Base-by-base conservation (phyloP, 2,329 filamentous ascomycete species). In the Claviceps spartinae region DNA sequence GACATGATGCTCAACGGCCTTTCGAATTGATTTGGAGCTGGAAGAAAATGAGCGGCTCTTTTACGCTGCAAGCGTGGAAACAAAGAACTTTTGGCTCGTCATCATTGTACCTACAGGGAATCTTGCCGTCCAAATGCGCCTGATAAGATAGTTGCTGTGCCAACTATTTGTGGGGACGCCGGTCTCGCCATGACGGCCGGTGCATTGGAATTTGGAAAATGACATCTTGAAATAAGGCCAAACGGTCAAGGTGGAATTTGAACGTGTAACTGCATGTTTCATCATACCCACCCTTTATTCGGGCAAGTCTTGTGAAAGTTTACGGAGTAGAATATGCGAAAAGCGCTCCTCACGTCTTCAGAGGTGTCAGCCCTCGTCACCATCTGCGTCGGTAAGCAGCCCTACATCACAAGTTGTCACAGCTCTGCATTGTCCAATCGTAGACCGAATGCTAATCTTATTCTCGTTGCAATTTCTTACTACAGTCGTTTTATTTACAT, bases 401-500 rank as follows among this genome's bases (percentile, higher is more conserved):
- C 45, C 42, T 24, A 43, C 14, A 18, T 34, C 30, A 14, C 16
- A 22, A 24, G 20, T 18, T 42, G 41, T 49, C 5, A n/a, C 13
- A 13, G 40, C 24, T 43, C 24, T 40, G 24, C 48, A 18, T 49
- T 24, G 14, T 26, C 13, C 30, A 18, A n/a, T 41, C 11, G 5
- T 37, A 11, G 9, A 34, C 30, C 4, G 3, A 59, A 61, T 59
- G 59, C 59, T 56, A 50, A 38, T n/a, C 37, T 20, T 38, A 3
- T 13, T 20, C 30, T 42, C 9, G 40, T 34, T 30, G 8, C 8
- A 9, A 9, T 18, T 36, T 52, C 2, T 26, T 38, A 34, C 30
- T 16, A 16, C 54, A 83, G 85, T 95, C 54, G 71, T 87, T 56
- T 65, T 86, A 26, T 95, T 88, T 68, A 95, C 89, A 3, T 67